phyloP scores from a whole-genome alignment of 257 asterid species.

The Datura wrightii region DNA sequence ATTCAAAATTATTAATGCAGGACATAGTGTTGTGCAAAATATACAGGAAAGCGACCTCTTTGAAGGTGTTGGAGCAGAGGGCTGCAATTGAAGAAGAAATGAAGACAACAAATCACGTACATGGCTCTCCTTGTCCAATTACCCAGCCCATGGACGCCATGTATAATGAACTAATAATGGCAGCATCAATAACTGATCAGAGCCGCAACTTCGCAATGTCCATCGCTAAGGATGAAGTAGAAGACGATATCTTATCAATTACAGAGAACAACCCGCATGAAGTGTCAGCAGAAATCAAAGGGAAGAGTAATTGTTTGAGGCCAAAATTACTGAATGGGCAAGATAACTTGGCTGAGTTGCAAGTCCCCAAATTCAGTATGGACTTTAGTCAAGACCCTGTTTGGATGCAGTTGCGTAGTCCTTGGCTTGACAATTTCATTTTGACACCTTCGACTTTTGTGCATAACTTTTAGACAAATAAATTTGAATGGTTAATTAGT shows the following conservation, averaged over 20 bases:
- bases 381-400: conserved; percentile 71
- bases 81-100: conserved; percentile 63
- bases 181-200: neutral
- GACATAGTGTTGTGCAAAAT: conserved; percentile 68
- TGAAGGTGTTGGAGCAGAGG: conserved; percentile 69
- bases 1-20: conserved; percentile 43
- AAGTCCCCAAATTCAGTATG: conserved; percentile 51
- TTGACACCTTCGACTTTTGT: conserved; percentile 16
- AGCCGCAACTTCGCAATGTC: neutral
- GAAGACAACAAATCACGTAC: neutral
- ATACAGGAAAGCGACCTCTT: conserved; percentile 68
- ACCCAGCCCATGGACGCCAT: neutral
- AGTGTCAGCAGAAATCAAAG: conserved; percentile 12
- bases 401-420: conserved; percentile 65
- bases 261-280: neutral
- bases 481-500: neutral
- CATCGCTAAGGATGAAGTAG: conserved; percentile 24
- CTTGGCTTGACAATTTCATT: conserved; percentile 51
- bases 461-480: neutral
- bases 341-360: conserved; percentile 49
- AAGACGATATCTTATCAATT: conserved; percentile 25
- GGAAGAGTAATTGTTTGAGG: conserved; percentile 31
- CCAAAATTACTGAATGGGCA: conserved; percentile 39
- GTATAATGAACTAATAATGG: neutral
- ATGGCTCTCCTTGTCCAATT: conserved; percentile 5